A percentile compares a stretch with the other conserved stretches of the same genome.
These are phyloP conservation scores for Globisporangium perplexum DNA, from an alignment of 352 stramenopile genomes.

Conservation along the genomic window DNA sequence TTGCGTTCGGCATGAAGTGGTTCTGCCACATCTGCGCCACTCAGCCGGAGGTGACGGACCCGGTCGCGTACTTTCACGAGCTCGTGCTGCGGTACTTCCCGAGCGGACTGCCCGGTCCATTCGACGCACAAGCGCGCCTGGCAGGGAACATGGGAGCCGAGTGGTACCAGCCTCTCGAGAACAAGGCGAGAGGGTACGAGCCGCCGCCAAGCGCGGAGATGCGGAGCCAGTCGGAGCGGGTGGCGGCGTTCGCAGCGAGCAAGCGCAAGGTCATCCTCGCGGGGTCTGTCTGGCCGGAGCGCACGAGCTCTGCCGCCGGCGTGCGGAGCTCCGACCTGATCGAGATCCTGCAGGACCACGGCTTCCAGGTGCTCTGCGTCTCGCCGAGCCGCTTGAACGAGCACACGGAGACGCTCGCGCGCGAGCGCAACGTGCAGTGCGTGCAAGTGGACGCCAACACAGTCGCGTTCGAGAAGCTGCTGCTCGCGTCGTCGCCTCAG, in stretches of 20 bases:
- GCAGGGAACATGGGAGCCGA: conserved; percentile 59
- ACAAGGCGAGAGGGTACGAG: conserved; percentile 19
- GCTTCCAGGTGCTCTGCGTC: conserved; percentile 68
- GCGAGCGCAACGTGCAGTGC: conserved; percentile 46
- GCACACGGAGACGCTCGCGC: conserved; percentile 43
- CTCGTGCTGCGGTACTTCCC: conserved; percentile 74
- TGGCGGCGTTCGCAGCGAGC: conserved; percentile 38
- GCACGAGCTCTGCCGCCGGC: conserved; percentile 83
- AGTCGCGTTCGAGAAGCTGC: conserved; percentile 55
- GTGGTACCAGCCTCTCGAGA: conserved; percentile 76
- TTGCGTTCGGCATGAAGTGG: conserved; percentile 76
- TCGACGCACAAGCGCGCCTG: conserved; percentile 64
- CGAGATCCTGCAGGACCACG: conserved; percentile 47
- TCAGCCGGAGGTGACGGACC: conserved; percentile 32
- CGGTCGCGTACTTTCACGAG: conserved; percentile 74
- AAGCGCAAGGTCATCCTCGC: conserved; percentile 71
- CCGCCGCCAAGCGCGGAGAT: background rate
- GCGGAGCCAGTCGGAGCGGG: conserved; percentile 19
- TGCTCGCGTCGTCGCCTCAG: conserved; percentile 50
- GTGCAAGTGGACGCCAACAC: conserved; percentile 71
- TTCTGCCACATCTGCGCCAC: conserved; percentile 47
- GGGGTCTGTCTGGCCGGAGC: conserved; percentile 81
- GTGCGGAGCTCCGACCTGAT: conserved; percentile 80
- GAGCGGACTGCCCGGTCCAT: conserved; percentile 69
- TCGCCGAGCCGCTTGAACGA: conserved; percentile 76